These are phyloP conservation scores for Plectosphaerella plurivora DNA, from an alignment of 2,329 filamentous ascomycete genomes.

Conservation along the genomic window DNA sequence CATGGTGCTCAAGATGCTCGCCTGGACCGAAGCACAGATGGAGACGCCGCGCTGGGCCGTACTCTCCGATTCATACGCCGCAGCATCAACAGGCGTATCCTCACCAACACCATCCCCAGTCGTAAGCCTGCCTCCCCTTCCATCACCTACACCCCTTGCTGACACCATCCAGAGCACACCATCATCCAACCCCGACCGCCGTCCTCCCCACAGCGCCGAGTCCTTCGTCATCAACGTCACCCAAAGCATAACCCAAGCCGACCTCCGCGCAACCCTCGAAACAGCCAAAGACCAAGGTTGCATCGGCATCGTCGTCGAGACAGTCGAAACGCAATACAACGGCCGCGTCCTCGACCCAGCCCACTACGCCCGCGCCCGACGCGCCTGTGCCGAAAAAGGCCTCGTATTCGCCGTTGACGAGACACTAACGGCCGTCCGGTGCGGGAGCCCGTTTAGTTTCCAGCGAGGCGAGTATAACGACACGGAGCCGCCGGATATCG, in stretches of 20 bases:
- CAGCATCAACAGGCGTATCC: slow-evolving; percentile 8
- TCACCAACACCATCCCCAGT: slow-evolving; percentile 9
- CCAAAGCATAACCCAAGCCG: slow-evolving; percentile 10
- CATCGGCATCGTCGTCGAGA: slow-evolving; percentile 17
- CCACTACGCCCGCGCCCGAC: slow-evolving; percentile 9
- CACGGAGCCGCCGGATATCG: slow-evolving; percentile 12
- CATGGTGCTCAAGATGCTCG: slow-evolving; percentile 12
- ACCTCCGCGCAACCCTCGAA: slow-evolving; percentile 11
- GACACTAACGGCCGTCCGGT: slow-evolving; percentile 17
- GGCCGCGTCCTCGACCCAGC: slow-evolving; percentile 13
- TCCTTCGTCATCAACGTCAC: slow-evolving; percentile 12
- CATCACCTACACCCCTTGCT: background rate
- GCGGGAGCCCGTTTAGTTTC: slow-evolving; percentile 20
- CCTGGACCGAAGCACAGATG: slow-evolving; percentile 15
- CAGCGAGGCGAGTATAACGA: slow-evolving; percentile 15
- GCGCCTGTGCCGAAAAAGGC: slow-evolving; percentile 10
- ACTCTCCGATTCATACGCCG: slow-evolving; percentile 16
- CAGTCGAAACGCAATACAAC: slow-evolving; percentile 16
- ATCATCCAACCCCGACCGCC: background rate
- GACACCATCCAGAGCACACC: background rate
- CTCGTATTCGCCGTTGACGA: slow-evolving; percentile 16
- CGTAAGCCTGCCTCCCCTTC: slow-evolving; percentile 1
- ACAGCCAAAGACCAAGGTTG: slow-evolving; percentile 15
- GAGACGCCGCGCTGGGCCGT: slow-evolving; percentile 14
- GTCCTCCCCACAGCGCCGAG: slow-evolving; percentile 8